Evolutionary conservation across 768 basidiomycete species (phyloP), one percentile per base, ranked within the genome.

Genomic region (Mycena capillaripes): DNA sequence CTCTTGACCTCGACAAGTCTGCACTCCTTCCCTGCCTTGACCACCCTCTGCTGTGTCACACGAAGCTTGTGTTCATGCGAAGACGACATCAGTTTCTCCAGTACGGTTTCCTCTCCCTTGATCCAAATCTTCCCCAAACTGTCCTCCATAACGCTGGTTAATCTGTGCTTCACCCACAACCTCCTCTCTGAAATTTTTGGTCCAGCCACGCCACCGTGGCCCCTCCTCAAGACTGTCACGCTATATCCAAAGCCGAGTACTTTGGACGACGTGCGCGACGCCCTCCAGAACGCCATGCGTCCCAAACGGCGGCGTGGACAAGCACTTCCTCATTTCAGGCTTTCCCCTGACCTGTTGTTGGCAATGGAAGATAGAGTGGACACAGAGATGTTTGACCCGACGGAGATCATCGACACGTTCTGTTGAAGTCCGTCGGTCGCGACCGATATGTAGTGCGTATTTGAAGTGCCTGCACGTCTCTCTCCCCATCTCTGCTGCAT

Each of bases 41-140:
- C 66, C 25, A 59, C 66, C 44, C 36, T 68, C 14, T 34, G 34
- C 4, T 68, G 50, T n/a, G 40, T 59, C 32, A 36, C n/a, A n/a
- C n/a, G 27, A 7, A 12, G 17, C 42, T 9, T 16, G 10, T 44
- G 42, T 16, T 11, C 8, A 44, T 44, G 42, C 42, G 42, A 44
- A 44, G 42, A 12, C 42, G 10, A 19, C 8, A 11, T 11, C 4
- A 4, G 14, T 4, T 16, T 44, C 10, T 44, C 42, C 42, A 16
- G 17, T n/a, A 44, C 19, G 4, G 21, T 46, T 17, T 21, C 44
- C 16, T 8, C 44, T 11, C 44, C 44, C 19, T 2, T 19, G 8
- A 10, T 38, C 2, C 38, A 16, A 21, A 12, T 46, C 44, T 46
- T 46, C 44, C 44, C 44, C 38, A 34, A 34, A 10, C 27, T 58